Percentiles rank a stretch among this genome's conserved stretches.
phyloP scores from a whole-genome alignment of 2,329 filamentous ascomycete genomes.

The Botrytis squamosa region DNA sequence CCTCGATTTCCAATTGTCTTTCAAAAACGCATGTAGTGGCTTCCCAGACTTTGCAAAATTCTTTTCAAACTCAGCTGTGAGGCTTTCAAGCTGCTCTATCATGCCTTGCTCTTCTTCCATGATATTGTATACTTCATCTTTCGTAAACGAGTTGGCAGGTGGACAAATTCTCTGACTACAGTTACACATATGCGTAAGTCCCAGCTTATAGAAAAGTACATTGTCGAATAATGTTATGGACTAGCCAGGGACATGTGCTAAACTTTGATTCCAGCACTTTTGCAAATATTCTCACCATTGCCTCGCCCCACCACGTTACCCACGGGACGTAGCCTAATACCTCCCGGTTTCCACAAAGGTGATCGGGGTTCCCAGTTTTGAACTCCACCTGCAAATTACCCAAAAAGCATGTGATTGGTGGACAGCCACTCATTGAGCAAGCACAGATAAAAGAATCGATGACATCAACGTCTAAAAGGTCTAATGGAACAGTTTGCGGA shows the following conservation, averaged over 20 bases:
- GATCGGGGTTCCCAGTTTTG: no score
- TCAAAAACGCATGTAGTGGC: not conserved
- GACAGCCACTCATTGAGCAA: not conserved
- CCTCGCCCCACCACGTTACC: no score
- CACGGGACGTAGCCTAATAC: no score
- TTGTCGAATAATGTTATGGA: not conserved
- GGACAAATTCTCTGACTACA: no score
- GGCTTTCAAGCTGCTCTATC: not conserved
- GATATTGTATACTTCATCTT: not conserved
- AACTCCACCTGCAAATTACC: not conserved
- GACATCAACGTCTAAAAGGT: not conserved
- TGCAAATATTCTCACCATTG: no score
- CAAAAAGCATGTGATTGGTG: not conserved
- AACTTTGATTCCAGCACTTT: no score
- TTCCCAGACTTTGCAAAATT: not conserved
- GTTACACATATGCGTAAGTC: not conserved
- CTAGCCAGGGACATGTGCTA: not conserved
- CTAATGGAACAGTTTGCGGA: no score
- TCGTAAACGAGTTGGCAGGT: no score
- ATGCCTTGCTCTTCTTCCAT: not conserved
- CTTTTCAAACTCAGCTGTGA: not conserved
- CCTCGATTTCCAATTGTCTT: not conserved
- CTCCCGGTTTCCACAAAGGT: no score
- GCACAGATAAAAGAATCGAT: not conserved
- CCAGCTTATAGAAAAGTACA: not conserved